Base-by-base conservation (phyloP, 2,329 filamentous ascomycete species). In the Venturia carpophila region DNA sequence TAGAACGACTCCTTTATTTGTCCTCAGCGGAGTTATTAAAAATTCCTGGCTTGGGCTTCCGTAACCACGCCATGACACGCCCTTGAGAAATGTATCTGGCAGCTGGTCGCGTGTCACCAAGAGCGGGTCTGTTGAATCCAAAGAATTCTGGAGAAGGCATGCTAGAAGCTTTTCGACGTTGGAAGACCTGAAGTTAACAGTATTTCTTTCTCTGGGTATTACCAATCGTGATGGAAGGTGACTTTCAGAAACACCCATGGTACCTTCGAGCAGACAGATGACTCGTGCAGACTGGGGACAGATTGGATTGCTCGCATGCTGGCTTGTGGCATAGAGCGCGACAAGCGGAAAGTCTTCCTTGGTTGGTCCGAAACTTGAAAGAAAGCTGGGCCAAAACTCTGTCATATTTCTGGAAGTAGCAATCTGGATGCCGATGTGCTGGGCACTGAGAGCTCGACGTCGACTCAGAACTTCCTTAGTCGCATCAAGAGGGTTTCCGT, bases 11-110 rank as follows among this genome's bases (percentile, higher is more conserved):
- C 43, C 43, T 30, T 52, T 21, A n/a, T 11, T 19, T 15, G 41
- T 47, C 1, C 42, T 21, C 15, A 63, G 6, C 13, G 62, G 62
- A 24, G 13, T 15, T 19, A 63, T 30, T n/a, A 63, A 27, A 13
- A 63, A 63, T 10, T 47, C 42, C 37, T 52, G 17, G 24, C 62
- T 63, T 63, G 62, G 62, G 15, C 19, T 27, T 10, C 62, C 62
- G 39, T 52, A 63, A 11, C 62, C 62, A 10, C 62, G 62, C 62
- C 62, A 63, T 15, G 39, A 21, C 15, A 47, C 24, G n/a, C 60
- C 37, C 7, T 13, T 41, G 15, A 62, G 27, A 43, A 62, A 34
- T 15, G 19, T 19, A 10, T n/a, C 19, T 6, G 60, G 60, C 11
- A 62, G 37, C 60, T 27, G 34, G 5, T 62, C 24, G 5, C 60